Evolutionary conservation across 2,329 filamentous ascomycete species (phyloP).

Genomic region (Botrytis elliptica): DNA sequence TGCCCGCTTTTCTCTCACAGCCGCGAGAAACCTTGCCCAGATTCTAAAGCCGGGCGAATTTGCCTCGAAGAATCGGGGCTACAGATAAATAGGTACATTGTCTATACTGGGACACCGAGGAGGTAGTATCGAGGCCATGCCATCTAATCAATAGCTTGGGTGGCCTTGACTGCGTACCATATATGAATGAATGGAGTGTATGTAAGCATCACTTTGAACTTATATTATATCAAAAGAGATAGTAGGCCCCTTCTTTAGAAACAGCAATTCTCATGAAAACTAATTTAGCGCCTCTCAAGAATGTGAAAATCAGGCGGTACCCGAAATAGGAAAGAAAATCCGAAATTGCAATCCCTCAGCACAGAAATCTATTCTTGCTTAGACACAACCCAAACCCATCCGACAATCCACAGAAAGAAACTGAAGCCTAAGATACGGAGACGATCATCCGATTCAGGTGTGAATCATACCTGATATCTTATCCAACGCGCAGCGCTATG

Average conservation of each 20-base stretch:
- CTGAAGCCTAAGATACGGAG: background rate
- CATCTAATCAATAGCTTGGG: background rate
- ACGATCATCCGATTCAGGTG: background rate
- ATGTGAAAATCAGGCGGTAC: background rate
- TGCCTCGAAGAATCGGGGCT: background rate
- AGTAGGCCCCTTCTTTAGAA: background rate
- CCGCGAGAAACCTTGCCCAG: background rate
- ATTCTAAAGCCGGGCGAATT: background rate
- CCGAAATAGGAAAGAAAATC: background rate
- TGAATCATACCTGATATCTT: background rate
- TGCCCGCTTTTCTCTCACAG: background rate
- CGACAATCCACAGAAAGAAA: background rate
- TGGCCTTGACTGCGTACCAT: background rate
- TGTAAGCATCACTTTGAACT: background rate
- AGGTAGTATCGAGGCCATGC: background rate
- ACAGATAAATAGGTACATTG: background rate
- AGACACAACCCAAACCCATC: background rate
- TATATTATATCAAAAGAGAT: background rate
- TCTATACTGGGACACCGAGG: background rate
- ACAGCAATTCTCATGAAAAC: background rate
- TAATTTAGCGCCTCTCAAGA: background rate
- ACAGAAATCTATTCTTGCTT: background rate
- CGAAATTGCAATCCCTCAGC: background rate
- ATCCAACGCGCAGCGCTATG: constrained; percentile 9
- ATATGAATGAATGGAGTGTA: background rate